Evolutionary conservation across 805 yeast genomes (phyloP), one percentile per base, ranked within the genome.

Genomic region (Lachancea quebecensis): DNA sequence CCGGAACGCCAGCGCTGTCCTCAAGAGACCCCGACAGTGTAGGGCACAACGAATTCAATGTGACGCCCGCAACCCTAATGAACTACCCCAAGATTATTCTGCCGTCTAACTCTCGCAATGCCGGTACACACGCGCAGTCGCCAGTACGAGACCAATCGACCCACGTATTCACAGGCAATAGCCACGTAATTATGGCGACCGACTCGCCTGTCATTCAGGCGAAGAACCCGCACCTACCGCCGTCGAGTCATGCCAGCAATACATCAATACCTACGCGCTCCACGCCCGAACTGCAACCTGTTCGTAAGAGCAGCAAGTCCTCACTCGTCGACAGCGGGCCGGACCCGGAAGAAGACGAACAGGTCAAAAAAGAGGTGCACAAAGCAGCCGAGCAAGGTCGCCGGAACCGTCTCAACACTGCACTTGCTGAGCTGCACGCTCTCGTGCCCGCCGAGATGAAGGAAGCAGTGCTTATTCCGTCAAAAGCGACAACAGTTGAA

Each of bases 361-460:
- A 39, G 30, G 28, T 25, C 21, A 44, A 44, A 35, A 53, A 55
- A 36, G 64, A 67, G 25, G 64, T 69, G 0, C 99, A 91, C 65
- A 90, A 91, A 61, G 74, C 87, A 12, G 98, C 99, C 0, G 99
- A 91, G 66, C 97, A 93, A 65, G 98, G 96, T 12, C 74, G 99
- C 43, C 76, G 99, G 55, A 90, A 91, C 62, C 73, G 99, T 50
- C 84, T 91, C 82, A 93, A 93, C 62, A 68, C 72, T 45, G 98
- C 97, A 0, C 80, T 91, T 28, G 79, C 78, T 37, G 95, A 86
- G 36, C 69, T 91, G 47, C 81, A 82, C 8, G 56, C 70, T 9
- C 65, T 88, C 50, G 73, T 91, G 17, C 95, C 95, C 0, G 77
- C 80, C 5, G 62, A 64, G 18, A 68, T 79, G 55, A 78, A 74